Conservation (phyloP, 1,139 yeast genomes). For the Geotrichum australiense region DNA sequence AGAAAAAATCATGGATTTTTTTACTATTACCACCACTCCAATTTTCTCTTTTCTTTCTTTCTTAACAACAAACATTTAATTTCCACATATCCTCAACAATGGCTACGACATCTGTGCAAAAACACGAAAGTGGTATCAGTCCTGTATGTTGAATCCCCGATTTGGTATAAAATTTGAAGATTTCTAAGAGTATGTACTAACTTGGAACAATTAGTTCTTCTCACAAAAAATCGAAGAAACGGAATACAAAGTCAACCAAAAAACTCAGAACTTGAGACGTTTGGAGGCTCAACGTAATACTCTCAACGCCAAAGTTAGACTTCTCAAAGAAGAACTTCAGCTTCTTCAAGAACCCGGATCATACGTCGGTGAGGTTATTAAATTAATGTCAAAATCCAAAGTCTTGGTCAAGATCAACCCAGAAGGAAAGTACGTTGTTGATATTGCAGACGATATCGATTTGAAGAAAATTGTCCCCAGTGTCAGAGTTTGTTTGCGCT, state of each 20-base stretch:
- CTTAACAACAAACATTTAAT: neutral
- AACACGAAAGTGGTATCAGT: constrained; percentile 61
- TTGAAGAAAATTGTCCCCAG: constrained; percentile 88
- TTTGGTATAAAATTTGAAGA: no score
- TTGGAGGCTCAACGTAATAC: constrained; percentile 80
- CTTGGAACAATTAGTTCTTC: constrained; percentile 4
- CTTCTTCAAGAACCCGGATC: constrained; percentile 95
- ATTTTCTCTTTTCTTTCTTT: constrained; percentile 1
- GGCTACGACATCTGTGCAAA: constrained; percentile 8
- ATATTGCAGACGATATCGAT: constrained; percentile 82
- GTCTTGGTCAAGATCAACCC: constrained; percentile 94
- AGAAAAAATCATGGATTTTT: no score
- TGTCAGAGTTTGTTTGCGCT: constrained; percentile 88
- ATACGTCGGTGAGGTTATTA: constrained; percentile 94
- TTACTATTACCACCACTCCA: constrained; percentile 9
- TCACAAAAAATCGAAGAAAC: constrained; percentile 67
- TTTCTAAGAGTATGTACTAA: no score
- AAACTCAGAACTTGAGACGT: constrained; percentile 86
- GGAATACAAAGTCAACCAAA: constrained; percentile 77
- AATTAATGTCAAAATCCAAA: constrained; percentile 91
- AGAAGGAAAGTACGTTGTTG: constrained; percentile 87
- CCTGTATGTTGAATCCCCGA: constrained; percentile 50
- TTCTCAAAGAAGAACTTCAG: constrained; percentile 87
- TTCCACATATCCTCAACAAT: constrained; percentile 7
- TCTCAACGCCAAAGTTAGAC: constrained; percentile 73